A percentile compares a stretch with the other conserved stretches of the same genome.
phyloP scores from a whole-genome alignment of 2,329 filamentous ascomycete species.

The Paraphoma sp. region DNA sequence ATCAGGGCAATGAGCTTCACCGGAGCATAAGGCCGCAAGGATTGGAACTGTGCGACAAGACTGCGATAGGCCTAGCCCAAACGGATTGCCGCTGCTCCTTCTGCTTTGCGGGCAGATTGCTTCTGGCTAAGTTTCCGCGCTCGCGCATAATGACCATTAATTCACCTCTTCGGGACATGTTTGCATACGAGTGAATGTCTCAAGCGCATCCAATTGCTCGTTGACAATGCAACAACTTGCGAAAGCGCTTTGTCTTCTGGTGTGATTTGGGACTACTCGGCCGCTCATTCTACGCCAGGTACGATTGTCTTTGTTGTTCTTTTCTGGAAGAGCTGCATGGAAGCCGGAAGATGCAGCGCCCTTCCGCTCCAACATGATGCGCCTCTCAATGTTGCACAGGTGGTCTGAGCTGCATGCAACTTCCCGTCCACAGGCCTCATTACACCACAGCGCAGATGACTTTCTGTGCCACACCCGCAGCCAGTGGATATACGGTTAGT shows the following conservation, averaged over 20 bases:
- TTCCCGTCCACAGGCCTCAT: constrained; percentile 24
- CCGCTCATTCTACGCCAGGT: background rate
- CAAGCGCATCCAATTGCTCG: constrained; percentile 7
- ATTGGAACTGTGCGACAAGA: constrained; percentile 28
- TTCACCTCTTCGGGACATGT: constrained; percentile 11
- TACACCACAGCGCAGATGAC: constrained; percentile 26
- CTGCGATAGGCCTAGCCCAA: constrained; percentile 16
- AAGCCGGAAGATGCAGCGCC: constrained; percentile 19
- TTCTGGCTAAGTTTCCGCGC: constrained; percentile 14
- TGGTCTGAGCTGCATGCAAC: constrained; percentile 28
- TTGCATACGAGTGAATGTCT: constrained; percentile 26
- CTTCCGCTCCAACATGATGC: constrained; percentile 21
- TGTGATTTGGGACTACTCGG: background rate
- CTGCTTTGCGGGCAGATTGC: constrained; percentile 18
- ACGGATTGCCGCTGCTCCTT: constrained; percentile 23
- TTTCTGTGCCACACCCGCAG: constrained; percentile 25
- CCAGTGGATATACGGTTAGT: constrained; percentile 15
- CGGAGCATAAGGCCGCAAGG: constrained; percentile 25
- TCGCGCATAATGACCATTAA: constrained; percentile 5
- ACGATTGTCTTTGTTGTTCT: background rate
- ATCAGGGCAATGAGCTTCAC: constrained; percentile 26
- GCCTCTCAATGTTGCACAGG: constrained; percentile 8
- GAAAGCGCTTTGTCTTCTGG: background rate
- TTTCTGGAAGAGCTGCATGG: constrained; percentile 29
- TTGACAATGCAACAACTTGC: background rate